Evolutionary conservation across 1,284 basidiomycete genomes (phyloP).

Genomic region (Cystobasidium sp.): DNA sequence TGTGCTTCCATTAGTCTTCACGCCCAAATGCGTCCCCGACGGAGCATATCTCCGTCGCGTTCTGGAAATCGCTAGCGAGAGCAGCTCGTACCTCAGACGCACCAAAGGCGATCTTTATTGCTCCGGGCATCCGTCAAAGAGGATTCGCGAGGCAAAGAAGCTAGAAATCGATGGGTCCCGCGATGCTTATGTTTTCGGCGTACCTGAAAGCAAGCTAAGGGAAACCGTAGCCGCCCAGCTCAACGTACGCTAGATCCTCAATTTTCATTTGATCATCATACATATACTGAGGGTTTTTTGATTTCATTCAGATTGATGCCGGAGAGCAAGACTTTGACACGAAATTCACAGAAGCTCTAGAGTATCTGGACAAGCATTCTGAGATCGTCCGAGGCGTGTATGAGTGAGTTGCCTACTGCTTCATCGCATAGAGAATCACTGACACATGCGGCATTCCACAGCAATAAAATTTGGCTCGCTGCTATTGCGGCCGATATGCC

Average conservation of each 20-base stretch:
- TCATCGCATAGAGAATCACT: background rate
- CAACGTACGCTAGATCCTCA: slow-evolving; percentile 45
- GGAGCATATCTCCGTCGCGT: slow-evolving; percentile 77
- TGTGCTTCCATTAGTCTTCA: slow-evolving; percentile 64
- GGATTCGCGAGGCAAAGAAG: slow-evolving; percentile 38
- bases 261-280: background rate
- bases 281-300: background rate
- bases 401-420: slow-evolving; percentile 63
- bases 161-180: background rate
- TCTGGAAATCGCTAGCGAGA: slow-evolving; percentile 72
- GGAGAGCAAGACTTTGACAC: slow-evolving; percentile 60
- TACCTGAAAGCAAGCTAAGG: slow-evolving; percentile 48
- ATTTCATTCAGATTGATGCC: background rate
- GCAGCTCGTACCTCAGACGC: slow-evolving; percentile 64
- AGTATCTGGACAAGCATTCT: slow-evolving; percentile 77
- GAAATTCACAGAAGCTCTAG: slow-evolving; percentile 77
- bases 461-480: slow-evolving; percentile 75
- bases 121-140: slow-evolving; percentile 32
- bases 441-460: slow-evolving; percentile 54
- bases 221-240: slow-evolving; percentile 46
- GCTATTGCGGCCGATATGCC: slow-evolving; percentile 73
- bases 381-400: slow-evolving; percentile 75
- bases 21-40: slow-evolving; percentile 81
- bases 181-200: slow-evolving; percentile 50
- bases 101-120: slow-evolving; percentile 54